Conservation (phyloP, 805 yeast species). For the Wickerhamomyces subpelliculosus region DNA sequence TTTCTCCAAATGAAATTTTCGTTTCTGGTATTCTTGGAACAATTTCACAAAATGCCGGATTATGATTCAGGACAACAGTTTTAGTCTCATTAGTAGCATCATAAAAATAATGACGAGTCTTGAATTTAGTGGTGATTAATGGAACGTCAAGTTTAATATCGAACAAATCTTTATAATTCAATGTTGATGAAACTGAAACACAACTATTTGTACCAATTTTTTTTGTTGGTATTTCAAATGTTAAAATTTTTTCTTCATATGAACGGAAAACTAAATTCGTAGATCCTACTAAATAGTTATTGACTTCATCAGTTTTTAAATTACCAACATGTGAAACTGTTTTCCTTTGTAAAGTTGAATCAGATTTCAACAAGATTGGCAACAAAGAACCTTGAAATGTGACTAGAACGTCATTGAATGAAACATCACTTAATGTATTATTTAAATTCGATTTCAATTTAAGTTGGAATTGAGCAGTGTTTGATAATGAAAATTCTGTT, state of each 20-base stretch:
- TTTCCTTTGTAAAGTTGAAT: background rate
- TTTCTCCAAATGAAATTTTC: conserved; percentile 16
- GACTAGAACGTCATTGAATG: conserved; percentile 6
- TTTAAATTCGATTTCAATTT: conserved; percentile 22
- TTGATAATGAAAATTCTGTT: conserved; percentile 12
- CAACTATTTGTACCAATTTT: conserved; percentile 13
- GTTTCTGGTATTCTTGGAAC: conserved; percentile 35
- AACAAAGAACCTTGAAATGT: conserved; percentile 11
- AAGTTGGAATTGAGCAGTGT: conserved; percentile 24
- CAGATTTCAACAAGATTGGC: conserved; percentile 11
- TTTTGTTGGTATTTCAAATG: conserved; percentile 8
- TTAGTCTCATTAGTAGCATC: conserved; percentile 2
- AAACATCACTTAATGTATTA: conserved; percentile 4
- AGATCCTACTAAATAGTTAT: conserved; percentile 1
- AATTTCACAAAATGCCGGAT: conserved; percentile 21
- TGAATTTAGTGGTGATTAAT: conserved; percentile 5
- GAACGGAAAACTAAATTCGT: conserved; percentile 13
- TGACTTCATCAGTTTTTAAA: conserved; percentile 4
- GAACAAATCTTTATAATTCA: conserved; percentile 9
- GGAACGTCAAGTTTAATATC: conserved; percentile 17
- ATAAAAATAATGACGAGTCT: conserved; percentile 12
- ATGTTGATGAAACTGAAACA: conserved; percentile 9
- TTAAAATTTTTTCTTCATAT: conserved; percentile 11
- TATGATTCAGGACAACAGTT: conserved; percentile 8
- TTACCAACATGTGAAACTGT: background rate